phyloP scores from a whole-genome alignment of 352 stramenopile genomes.

The Globisporangium polare region DNA sequence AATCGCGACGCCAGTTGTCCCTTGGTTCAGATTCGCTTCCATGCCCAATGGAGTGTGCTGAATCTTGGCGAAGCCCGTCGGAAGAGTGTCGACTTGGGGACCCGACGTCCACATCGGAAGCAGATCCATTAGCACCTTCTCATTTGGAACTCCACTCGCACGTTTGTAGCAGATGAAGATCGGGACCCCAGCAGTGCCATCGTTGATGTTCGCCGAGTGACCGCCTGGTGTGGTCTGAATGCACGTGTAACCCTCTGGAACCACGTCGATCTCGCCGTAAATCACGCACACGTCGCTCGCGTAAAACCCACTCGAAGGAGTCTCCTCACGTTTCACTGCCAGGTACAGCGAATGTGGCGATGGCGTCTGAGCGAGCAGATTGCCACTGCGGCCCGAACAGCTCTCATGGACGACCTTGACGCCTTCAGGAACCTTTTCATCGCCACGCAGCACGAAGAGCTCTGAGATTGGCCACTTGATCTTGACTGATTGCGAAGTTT shows the following conservation, averaged over 20 bases:
- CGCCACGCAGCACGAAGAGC: conserved; percentile 68
- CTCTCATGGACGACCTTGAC: conserved; percentile 68
- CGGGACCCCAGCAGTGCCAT: conserved; percentile 62
- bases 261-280: conserved; percentile 81
- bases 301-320: conserved; percentile 33
- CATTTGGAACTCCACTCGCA: conserved; percentile 6
- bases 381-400: conserved; percentile 63
- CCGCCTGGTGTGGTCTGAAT: conserved; percentile 65
- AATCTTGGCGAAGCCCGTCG: conserved; percentile 76
- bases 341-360: conserved; percentile 75
- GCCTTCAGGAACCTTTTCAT: conserved; percentile 68
- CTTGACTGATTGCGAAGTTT: conserved; percentile 54
- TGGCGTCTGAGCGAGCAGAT: conserved; percentile 66
- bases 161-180: conserved; percentile 84
- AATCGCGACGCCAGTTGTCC: conserved; percentile 68
- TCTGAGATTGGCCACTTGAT: conserved; percentile 75
- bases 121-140: conserved; percentile 75
- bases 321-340: conserved; percentile 62
- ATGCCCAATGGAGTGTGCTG: conserved; percentile 84
- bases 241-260: conserved; percentile 75
- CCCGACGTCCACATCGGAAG: conserved; percentile 77
- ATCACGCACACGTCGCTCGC: conserved; percentile 79
- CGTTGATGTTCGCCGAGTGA: conserved; percentile 80
- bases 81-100: conserved; percentile 49
- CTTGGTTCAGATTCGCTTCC: conserved; percentile 85